Evolutionary conservation across 2,329 filamentous ascomycete genomes (phyloP).

Genomic region (Xylaria sp.): DNA sequence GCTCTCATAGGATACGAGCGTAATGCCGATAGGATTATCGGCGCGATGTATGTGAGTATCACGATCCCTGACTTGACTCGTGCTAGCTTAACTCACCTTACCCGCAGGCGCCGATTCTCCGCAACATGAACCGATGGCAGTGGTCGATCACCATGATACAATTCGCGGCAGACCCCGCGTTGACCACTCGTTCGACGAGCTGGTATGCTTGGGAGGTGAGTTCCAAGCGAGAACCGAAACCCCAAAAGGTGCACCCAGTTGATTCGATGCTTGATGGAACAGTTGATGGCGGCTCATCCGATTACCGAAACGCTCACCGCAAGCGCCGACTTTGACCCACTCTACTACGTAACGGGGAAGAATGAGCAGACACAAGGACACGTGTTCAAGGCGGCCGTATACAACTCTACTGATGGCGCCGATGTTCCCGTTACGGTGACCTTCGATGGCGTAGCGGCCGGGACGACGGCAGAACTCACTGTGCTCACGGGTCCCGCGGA

Average conservation of each 20-base stretch:
- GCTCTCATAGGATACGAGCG: conserved; percentile 69
- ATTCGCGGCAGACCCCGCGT: conserved; percentile 52
- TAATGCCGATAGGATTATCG: conserved; percentile 64
- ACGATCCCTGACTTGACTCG: background rate
- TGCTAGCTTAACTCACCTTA: background rate
- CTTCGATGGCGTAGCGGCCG: conserved; percentile 51
- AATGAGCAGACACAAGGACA: conserved; percentile 48
- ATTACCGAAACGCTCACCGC: conserved; percentile 55
- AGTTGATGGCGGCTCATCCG: conserved; percentile 53
- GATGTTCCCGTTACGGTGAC: conserved; percentile 52
- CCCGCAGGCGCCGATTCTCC: conserved; percentile 50
- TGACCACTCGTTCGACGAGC: conserved; percentile 57
- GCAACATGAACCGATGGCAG: conserved; percentile 56
- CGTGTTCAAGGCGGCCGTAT: conserved; percentile 59
- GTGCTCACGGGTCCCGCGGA: conserved; percentile 51
- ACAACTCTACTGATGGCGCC: conserved; percentile 55
- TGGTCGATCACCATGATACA: conserved; percentile 59
- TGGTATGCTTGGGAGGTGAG: conserved; percentile 54
- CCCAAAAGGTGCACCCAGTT: background rate
- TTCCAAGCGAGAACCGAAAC: background rate
- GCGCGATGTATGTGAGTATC: conserved; percentile 52
- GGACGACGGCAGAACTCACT: conserved; percentile 50
- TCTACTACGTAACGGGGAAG: conserved; percentile 57
- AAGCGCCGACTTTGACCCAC: conserved; percentile 49
- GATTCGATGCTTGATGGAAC: conserved; percentile 1